Conservation (phyloP, 768 basidiomycete genomes). For the Punctularia strigosozonata region DNA sequence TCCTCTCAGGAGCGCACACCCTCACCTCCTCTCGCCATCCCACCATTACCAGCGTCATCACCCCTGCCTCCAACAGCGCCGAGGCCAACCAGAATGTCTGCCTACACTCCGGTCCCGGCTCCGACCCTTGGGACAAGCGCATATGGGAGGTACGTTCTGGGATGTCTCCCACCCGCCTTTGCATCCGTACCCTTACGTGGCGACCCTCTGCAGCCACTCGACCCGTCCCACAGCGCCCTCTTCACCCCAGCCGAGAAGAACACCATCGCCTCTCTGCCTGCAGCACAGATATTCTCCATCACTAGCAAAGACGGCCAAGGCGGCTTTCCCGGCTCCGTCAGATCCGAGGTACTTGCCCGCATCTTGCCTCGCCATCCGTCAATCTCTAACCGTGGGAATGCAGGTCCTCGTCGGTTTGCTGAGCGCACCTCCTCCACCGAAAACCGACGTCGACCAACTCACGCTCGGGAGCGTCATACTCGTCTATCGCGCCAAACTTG, state of each 20-base stretch:
- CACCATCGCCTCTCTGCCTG: slow-evolving; percentile 24
- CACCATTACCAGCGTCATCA: slow-evolving; percentile 35
- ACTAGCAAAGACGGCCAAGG: slow-evolving; percentile 57
- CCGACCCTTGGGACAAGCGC: no score
- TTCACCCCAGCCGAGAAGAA: slow-evolving; percentile 44
- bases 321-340: slow-evolving; percentile 53
- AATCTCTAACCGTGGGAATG: background rate
- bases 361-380: slow-evolving; percentile 33
- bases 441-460: slow-evolving; percentile 22
- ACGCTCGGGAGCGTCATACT: slow-evolving; percentile 55
- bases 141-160: no score
- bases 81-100: slow-evolving; percentile 31
- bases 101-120: slow-evolving; percentile 67
- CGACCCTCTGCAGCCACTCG: slow-evolving; percentile 35
- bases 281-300: slow-evolving; percentile 42
- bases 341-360: no score
- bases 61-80: slow-evolving; percentile 16
- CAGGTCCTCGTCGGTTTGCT: slow-evolving; percentile 16
- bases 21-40: slow-evolving; percentile 35
- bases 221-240: slow-evolving; percentile 20
- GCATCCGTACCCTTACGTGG: no score
- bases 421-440: slow-evolving; percentile 17
- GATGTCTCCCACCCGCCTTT: no score
- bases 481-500: slow-evolving; percentile 59
- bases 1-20: no score